These are phyloP conservation scores for Xylaria castorea DNA, from an alignment of 495 filamentous ascomycete genomes.

Conservation along the genomic window DNA sequence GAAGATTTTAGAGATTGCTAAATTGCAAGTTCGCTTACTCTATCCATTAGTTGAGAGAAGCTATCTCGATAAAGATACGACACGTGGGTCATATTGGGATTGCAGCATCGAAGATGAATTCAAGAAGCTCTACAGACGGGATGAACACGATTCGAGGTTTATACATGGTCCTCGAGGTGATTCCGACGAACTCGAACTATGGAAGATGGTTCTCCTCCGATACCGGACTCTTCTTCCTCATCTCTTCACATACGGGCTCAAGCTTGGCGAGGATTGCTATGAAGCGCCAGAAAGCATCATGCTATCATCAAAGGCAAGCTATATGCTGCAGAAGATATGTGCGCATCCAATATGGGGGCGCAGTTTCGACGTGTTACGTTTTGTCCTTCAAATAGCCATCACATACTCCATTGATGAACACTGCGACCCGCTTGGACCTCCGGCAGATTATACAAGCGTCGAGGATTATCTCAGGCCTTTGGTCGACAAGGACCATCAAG, in stretches of 20 bases:
- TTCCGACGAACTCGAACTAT: background rate
- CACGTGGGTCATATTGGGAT: background rate
- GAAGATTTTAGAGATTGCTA: background rate
- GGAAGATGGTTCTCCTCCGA: background rate
- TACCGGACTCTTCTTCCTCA: background rate
- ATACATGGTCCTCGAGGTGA: background rate
- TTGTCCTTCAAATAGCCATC: background rate
- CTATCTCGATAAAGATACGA: background rate
- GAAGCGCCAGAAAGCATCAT: background rate
- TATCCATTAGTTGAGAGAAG: background rate
- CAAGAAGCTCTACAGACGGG: background rate
- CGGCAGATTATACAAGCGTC: fast-evolving
- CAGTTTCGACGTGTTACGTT: background rate
- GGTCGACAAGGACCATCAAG: background rate
- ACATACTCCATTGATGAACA: background rate
- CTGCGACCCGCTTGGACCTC: background rate
- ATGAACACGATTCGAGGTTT: background rate
- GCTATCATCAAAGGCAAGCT: conserved; percentile 4
- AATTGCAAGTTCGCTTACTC: background rate
- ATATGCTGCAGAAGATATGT: background rate
- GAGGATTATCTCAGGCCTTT: too few species aligned
- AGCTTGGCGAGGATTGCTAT: background rate
- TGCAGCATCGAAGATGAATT: background rate
- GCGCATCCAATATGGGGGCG: background rate
- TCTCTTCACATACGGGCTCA: conserved; percentile 13